phyloP scores from a whole-genome alignment of 2,329 filamentous ascomycete species.

The Nannizziopsis barbatae region DNA sequence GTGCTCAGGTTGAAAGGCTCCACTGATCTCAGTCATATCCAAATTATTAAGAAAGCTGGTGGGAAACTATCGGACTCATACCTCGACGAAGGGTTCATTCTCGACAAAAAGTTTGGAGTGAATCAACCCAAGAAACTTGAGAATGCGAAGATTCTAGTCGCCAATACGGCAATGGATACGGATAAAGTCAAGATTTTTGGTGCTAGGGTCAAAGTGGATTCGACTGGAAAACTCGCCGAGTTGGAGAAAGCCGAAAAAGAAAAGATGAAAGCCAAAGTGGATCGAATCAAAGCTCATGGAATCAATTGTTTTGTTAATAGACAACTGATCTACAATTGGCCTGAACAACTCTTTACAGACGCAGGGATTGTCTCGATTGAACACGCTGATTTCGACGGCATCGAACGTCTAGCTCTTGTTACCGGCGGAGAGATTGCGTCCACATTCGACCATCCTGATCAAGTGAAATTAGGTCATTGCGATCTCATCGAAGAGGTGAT shows the following conservation, averaged over 20 bases:
- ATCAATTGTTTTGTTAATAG: constrained; percentile 99
- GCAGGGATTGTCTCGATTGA: constrained; percentile 97
- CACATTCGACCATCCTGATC: constrained; percentile 95
- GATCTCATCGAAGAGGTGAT: constrained; percentile 96
- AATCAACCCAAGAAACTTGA: constrained; percentile 96
- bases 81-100: constrained; percentile 92
- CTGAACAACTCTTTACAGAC: constrained; percentile 95
- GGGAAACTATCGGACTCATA: constrained; percentile 97
- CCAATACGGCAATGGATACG: constrained; percentile 98
- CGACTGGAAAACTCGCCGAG: constrained; percentile 94
- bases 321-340: constrained; percentile 99
- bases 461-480: constrained; percentile 90
- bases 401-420: constrained; percentile 86
- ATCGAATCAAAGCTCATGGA: constrained; percentile 95
- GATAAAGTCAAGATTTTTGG: constrained; percentile 99
- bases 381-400: constrained; percentile 97
- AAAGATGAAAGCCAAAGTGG: constrained; percentile 99
- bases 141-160: constrained; percentile 95
- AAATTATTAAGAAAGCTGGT: constrained; percentile 98
- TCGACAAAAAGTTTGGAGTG: constrained; percentile 98
- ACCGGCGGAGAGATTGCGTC: constrained; percentile 96
- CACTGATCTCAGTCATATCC: constrained; percentile 90
- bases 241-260: constrained; percentile 96
- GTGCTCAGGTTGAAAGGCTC: constrained; percentile 82
- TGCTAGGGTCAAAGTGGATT: constrained; percentile 89